Evolutionary conservation across 306 rosid species (phyloP), one percentile per base, ranked within the genome.

Genomic region (Nissolia schottii): DNA sequence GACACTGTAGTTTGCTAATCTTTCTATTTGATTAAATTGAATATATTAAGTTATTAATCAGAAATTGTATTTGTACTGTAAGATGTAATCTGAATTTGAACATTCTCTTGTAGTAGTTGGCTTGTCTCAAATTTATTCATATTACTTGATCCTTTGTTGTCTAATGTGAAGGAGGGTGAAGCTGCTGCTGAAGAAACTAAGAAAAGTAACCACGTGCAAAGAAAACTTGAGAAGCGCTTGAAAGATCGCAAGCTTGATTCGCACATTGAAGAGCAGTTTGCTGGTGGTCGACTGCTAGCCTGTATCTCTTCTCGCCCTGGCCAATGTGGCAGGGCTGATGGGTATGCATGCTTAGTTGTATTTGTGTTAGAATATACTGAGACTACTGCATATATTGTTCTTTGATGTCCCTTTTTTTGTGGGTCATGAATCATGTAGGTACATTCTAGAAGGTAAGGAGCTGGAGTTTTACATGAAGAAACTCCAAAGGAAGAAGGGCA

Each of bases 271-370:
- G 87, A 83, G 78, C 84, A 83, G 32, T 83, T 83, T 45, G 77
- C 75, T 9, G 68, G 79, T 67, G 87, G 87, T 1, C 54, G 87
- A 55, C 49, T 83, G 84, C 10, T 83, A 46, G 87, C 87, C n/a
- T 76, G 82, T 27, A 83, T 83, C 60, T 80, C 87, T 27, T 83
- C 87, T 35, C 84, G 87, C 2, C 87, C 87, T 11, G 84, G 87
- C 12, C 84, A 83, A 72, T 83, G 87, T 55, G 87, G 87, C 71
- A 35, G 84, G 53, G 77, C 84, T 72, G 87, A 83, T 62, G 87
- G 87, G 87, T 83, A 83, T 43, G 60, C n/a, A n/a, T n/a, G 43
- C 15, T 7, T 7, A 29, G 9, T 38, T 20, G 3, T 8, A 31
- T 25, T 15, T 35, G 27, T 66, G 4, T 28, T 11, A 2, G 20